Evolutionary conservation across 2,329 filamentous ascomycete genomes (phyloP), one percentile per base, ranked within the genome.

Genomic region (Aureobasidium musti): DNA sequence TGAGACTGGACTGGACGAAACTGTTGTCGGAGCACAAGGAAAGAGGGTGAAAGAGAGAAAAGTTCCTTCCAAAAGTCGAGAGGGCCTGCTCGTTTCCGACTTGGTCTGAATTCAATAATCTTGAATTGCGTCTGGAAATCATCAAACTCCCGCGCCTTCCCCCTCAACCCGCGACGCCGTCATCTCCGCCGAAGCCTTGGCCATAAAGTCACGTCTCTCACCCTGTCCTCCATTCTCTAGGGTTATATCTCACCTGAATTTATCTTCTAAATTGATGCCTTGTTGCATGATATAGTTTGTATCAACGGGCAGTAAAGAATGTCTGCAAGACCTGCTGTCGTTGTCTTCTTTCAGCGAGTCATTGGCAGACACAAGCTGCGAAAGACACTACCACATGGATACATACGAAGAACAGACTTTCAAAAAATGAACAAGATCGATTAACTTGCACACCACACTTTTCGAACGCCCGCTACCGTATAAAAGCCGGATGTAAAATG

Each of bases 381-480:
- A 41, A n/a, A n/a, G n/a, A n/a, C n/a, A n/a, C n/a, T n/a, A n/a
- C n/a, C n/a, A n/a, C n/a, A n/a, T n/a, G n/a, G n/a, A n/a, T n/a
- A n/a, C n/a, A n/a, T n/a, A n/a, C n/a, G 13, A 11, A 3, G n/a
- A 45, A 8, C 7, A 45, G 5, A 21, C n/a, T 45, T 45, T 11
- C 43, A 45, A 19, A 28, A 23, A 37, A 19, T 14, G 5, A 19
- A 33, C 56, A 60, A n/a, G 41, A 23, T 60, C 17, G 26, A 17
- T 60, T 35, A 23, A 60, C 45, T 26, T 49, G 47, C 47, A 56
- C 49, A 47, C 21, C 17, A 54, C 61, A 65, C 61, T 65, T 65
- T 65, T 65, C 50, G 35, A 65, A 65, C 61, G 61, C 61, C 61
- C 61, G 61, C 61, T 65, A 56, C 61, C 61, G 56, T 53, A 33